Evolutionary conservation across 805 yeast genomes (phyloP), one percentile per base, ranked within the genome.

Genomic region (Lachancea dasiensis): DNA sequence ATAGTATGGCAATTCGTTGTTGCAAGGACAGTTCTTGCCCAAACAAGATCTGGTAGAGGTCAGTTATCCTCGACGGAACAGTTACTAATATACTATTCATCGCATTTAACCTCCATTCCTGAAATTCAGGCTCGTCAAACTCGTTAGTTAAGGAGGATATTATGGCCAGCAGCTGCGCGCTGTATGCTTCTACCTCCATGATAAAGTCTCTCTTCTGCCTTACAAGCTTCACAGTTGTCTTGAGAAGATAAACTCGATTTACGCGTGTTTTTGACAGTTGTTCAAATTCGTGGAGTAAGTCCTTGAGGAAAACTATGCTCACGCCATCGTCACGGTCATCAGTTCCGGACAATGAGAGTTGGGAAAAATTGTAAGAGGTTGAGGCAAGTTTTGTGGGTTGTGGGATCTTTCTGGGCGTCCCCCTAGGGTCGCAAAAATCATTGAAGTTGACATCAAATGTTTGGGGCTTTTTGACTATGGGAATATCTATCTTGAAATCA

Each of bases 1-100:
- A 75, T 14, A 92, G 58, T 6, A 89, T 66, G 20, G 74, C 62
- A 61, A 89, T 67, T 33, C 97, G 61, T 43, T 81, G 89, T 44
- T 83, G 92, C 14, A 92, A 56, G 0, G 95, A 86, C 44, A 81
- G 76, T 51, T 90, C 98, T 0, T 89, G 87, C 0, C 71, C 67
- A 24, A 75, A 63, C 13, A 87, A 62, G 13, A 79, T 56, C 19
- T 65, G 53, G 27, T 73, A 49, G 5, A 61, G 48, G 7, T 56
- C 50, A 0, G 60, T 46, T 0, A 79, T 53, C 19, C 69, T 66
- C 1, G 63, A 52, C 0, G 86, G 77, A 33, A 68, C 68, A 0
- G 78, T 65, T 0, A 73, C 78, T 13, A 84, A 63, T 1, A 86
- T 65, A 2, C 92, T 76, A 5, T 81, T 73, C 54, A 87, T 50